phyloP scores from a whole-genome alignment of 768 basidiomycete genomes.

The Zangia roseola region DNA sequence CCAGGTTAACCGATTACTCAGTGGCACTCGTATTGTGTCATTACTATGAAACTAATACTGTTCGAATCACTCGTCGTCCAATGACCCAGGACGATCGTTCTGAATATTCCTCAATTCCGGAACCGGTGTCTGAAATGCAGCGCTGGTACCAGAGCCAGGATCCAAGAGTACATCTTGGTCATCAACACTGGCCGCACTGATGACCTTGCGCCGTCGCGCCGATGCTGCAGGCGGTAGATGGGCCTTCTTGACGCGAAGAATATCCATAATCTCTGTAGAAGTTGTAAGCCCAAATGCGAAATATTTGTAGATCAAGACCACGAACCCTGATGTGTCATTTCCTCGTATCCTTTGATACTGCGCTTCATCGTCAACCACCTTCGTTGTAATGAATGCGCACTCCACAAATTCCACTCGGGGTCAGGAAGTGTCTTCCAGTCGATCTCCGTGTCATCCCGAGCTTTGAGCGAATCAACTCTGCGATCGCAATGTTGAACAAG shows the following conservation, averaged over 20 bases:
- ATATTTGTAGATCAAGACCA: conserved; percentile 1
- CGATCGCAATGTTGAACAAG: not conserved
- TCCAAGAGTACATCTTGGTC: conserved; percentile 38
- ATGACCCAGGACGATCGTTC: conserved; percentile 18
- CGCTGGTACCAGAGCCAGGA: conserved; percentile 14
- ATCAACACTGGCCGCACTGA: conserved; percentile 48
- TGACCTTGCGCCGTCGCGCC: conserved; percentile 50
- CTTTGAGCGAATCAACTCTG: conserved; percentile 73
- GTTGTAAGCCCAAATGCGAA: conserved; percentile 7
- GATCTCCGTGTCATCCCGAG: conserved; percentile 79
- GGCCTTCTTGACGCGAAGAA: conserved; percentile 71
- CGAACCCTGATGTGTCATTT: conserved; percentile 78
- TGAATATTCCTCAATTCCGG: conserved; percentile 10
- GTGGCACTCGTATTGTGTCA: not conserved
- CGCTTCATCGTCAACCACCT: conserved; percentile 82
- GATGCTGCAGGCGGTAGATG: conserved; percentile 43
- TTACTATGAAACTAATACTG: not conserved
- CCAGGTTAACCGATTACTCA: not conserved
- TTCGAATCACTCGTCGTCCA: conserved; percentile 14
- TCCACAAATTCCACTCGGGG: conserved; percentile 80
- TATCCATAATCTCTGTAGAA: conserved; percentile 73
- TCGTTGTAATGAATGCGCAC: conserved; percentile 73
- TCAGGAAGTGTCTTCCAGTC: conserved; percentile 81
- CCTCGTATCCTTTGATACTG: conserved; percentile 71
- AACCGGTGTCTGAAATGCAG: conserved; percentile 26